Base-by-base conservation (phyloP, 352 stramenopile species). In the Phytophthora parvispora region DNA sequence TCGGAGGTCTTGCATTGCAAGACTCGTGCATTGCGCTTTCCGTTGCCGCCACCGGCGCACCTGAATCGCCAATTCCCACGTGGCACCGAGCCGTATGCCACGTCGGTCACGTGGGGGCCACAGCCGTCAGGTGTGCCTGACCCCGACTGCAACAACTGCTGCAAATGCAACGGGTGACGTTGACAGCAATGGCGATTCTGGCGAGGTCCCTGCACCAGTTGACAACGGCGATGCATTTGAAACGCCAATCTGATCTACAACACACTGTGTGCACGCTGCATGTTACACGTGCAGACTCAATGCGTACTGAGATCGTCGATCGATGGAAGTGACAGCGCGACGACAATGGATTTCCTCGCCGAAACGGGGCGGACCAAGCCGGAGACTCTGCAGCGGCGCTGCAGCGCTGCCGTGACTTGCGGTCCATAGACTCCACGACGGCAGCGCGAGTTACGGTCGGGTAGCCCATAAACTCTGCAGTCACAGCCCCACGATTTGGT, bases 21-120 rank as follows among this genome's bases (percentile, higher is more conserved):
- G n/a, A n/a, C n/a, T n/a, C n/a, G n/a, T n/a, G n/a, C n/a, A n/a
- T n/a, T n/a, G n/a, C 6, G 31, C 31, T 36, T 36, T 6, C 10
- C 31, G 40, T 47, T 22, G 40, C 40, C 18, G 40, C 16, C 6
- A 7, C 40, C 40, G 18, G 40, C 6, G 40, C 34, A 47, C 25
- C 52, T 69, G 43, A 63, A 52, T 69, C 42, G 53, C 22, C 38
- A 68, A 68, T 62, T 32, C 32, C 51, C n/a, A 68, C 60, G 61
- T 68, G 40, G 49, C 53, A 62, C 50, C 1, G 24, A n/a, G 8
- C 29, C 18, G 38, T 32, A 51, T 43, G 51, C 13, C 18, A 67
- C 36, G 2, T 24, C 27, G 29, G 22, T 53, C 49, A 60, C 6
- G 38, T 38, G 52, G 27, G 10, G n/a, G 13, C 24, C 43, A 54